These are phyloP conservation scores for Protostelium mycophagum DNA, from an alignment of 78 protist genomes.

Conservation along the genomic window DNA sequence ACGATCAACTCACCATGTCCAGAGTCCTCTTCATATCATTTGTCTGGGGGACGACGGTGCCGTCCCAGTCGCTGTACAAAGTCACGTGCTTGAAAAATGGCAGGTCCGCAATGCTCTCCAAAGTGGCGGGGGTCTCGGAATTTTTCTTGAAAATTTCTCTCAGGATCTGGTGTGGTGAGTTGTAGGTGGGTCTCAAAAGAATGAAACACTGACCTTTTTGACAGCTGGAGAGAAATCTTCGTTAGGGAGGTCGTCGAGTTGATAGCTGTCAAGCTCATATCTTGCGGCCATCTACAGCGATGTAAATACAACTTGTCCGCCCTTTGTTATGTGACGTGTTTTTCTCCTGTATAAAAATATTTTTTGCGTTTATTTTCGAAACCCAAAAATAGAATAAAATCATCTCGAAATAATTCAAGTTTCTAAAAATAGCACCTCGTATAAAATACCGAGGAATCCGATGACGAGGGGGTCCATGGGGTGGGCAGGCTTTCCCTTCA, in stretches of 20 bases:
- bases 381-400: no score
- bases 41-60: background rate
- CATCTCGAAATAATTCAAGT: no score
- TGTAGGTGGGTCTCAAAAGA: background rate
- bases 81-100: background rate
- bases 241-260: background rate
- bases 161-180: background rate
- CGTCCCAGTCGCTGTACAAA: background rate
- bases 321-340: no score
- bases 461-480: background rate
- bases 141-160: background rate
- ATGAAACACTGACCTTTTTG: background rate
- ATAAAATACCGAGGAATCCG: background rate
- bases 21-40: background rate
- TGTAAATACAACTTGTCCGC: no score
- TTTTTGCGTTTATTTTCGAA: no score
- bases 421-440: background rate
- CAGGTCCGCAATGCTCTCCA: background rate
- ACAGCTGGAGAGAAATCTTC: background rate
- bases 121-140: background rate
- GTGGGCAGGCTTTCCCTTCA: background rate
- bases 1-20: no score
- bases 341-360: no score
- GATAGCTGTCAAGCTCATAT: background rate
- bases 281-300: background rate